Percentiles rank a stretch among this genome's conserved stretches.
phyloP scores from a whole-genome alignment of 1,139 yeast species.

The Yamadazyma sp. region DNA sequence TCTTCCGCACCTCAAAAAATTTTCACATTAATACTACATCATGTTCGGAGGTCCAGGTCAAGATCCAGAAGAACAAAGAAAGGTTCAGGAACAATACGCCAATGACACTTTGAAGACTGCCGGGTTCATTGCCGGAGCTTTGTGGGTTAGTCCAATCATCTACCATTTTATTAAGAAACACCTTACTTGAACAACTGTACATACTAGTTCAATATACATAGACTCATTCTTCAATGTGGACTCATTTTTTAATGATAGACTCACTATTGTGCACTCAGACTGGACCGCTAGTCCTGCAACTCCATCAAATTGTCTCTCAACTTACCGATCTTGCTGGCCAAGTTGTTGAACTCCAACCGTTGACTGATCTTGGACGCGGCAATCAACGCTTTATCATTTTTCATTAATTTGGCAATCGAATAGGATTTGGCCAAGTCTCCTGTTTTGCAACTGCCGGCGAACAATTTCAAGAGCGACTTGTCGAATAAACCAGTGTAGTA shows the following conservation, averaged over 20 bases:
- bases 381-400: slow-evolving; percentile 72
- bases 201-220: slow-evolving; percentile 6
- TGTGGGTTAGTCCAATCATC: slow-evolving; percentile 74
- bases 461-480: slow-evolving; percentile 68
- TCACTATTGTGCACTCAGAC: too few relatives aligned
- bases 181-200: slow-evolving; percentile 27
- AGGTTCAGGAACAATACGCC: slow-evolving; percentile 69
- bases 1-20: background rate
- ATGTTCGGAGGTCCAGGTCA: slow-evolving; percentile 79
- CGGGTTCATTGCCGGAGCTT: slow-evolving; percentile 68
- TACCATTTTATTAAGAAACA: slow-evolving; percentile 63
- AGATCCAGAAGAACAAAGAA: slow-evolving; percentile 76
- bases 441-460: slow-evolving; percentile 76
- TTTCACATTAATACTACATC: background rate
- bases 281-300: slow-evolving; percentile 18
- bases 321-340: slow-evolving; percentile 68
- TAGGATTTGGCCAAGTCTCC: slow-evolving; percentile 65
- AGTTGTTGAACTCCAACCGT: slow-evolving; percentile 62
- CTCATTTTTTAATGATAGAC: too few relatives aligned
- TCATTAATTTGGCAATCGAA: slow-evolving; percentile 66
- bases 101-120: slow-evolving; percentile 66
- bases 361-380: slow-evolving; percentile 87
- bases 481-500: slow-evolving; percentile 60
- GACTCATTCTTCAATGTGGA: too few relatives aligned
- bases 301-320: slow-evolving; percentile 54